Evolutionary conservation across 2,329 filamentous ascomycete species (phyloP), one percentile per base, ranked within the genome.

Genomic region (Sclerotinia sclerotiorum): DNA sequence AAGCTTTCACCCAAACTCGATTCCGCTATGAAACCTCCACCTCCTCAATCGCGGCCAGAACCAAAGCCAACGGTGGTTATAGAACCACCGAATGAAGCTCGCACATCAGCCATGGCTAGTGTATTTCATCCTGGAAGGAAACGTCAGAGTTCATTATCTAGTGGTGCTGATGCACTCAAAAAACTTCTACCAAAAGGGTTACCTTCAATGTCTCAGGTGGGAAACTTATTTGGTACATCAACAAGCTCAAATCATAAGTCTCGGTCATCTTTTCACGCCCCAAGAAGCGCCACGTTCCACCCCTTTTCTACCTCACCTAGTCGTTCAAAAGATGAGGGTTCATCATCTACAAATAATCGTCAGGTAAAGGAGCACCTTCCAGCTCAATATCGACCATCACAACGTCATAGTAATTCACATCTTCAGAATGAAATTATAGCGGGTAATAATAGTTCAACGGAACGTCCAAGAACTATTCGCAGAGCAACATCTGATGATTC

Each of bases 401-500:
- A 65, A 64, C 67, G 57, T 71, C 68, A 24, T 60, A 71, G 51
- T 65, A 68, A 24, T 71, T 71, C 35, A 15, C 70, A 32, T n/a
- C 71, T 49, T 54, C 70, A 62, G 54, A 61, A 71, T 42, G 19
- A 32, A 32, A 27, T 19, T 6, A 32, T 55, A 46, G 19, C 39
- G 17, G 51, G 39, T 32, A 24, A 46, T 51, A 52, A 52, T 27
- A 64, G 68, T 54, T 65, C 21, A 68, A 21, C 54, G 17, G 56
- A 57, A 15, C 64, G 71, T 24, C 73, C 73, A 19, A 68, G 55
- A 46, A n/a, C 48, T 54, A 27, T 93, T 42, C 84, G 87, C 55
- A 83, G 87, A 72, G 86, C 87, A 0, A 88, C 87, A 1, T 94
- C 92, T 1, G 91, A 97, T 77, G 90, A 93, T 69, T 95, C 92